These are phyloP conservation scores for Rhododendron ovatum DNA, from an alignment of 148 eudicot genomes.

Conservation along the genomic window DNA sequence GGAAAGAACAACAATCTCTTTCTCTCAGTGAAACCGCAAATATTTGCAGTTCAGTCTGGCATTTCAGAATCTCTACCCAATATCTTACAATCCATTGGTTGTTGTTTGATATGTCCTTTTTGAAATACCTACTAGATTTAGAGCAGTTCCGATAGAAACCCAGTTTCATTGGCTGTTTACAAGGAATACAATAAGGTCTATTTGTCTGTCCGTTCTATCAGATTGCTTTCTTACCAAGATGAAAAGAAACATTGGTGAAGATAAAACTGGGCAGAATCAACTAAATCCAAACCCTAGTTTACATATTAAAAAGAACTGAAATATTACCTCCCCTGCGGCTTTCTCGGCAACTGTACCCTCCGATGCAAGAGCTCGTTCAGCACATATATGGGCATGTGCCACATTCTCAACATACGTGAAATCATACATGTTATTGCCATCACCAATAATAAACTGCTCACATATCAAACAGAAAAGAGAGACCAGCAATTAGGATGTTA, in stretches of 20 bases:
- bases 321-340: slow-evolving; percentile 91
- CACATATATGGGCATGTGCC: slow-evolving; percentile 98
- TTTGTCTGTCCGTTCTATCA: background rate
- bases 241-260: background rate
- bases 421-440: slow-evolving; percentile 92
- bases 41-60: background rate
- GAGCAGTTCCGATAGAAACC: background rate
- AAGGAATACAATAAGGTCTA: background rate
- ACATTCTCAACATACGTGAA: slow-evolving; percentile 97
- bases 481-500: background rate
- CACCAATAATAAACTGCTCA: slow-evolving; percentile 78
- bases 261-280: background rate
- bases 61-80: background rate
- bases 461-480: background rate
- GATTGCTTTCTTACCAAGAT: slow-evolving; percentile 1
- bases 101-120: background rate
- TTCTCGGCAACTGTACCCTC: slow-evolving; percentile 61
- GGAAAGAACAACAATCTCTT: background rate
- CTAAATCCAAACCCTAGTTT: background rate
- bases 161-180: background rate
- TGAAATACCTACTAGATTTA: background rate
- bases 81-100: background rate
- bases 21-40: background rate
- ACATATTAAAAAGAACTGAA: slow-evolving; percentile 1
- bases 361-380: slow-evolving; percentile 95